Evolutionary conservation across 208 protist species (phyloP), one percentile per base, ranked within the genome.

Genomic region (Wallacemonas sp.): DNA sequence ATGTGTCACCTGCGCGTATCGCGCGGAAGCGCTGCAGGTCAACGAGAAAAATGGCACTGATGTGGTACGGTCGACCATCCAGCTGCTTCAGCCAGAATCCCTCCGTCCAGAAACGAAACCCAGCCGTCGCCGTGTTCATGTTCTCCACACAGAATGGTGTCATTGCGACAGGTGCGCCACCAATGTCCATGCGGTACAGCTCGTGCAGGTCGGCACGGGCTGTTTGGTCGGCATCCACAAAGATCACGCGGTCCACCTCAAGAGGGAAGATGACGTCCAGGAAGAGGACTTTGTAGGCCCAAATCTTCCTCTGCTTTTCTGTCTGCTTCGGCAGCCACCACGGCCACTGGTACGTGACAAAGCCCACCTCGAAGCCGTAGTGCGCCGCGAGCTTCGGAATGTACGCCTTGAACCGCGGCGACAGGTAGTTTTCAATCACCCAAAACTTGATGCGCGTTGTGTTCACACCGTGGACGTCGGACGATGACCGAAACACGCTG

Each of bases 281-380:
- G 83, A 99, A 99, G 6, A 99, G 85, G 53, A 99, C 98, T 79
- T 99, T 99, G 84, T 99, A 98, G 15, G 83, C 98, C 98, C 98
- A 99, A 67, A 99, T 99, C 13, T 96, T 96, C 34, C 99, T 87
- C 75, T 99, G 94, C 90, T 99, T 99, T 48, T 98, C 90, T 17
- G 87, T 92, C 80, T 99, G 98, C 66, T 76, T 73, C 45, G 82
- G 71, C 34, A 99, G 78, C 97, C 97, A 99, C 57, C 60, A 80
- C 46, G 98, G 98, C 99, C 98, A 99, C 66, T 98, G 89, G 82
- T 99, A 99, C 6, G 83, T 97, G 2, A 99, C 93, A 38, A 99
- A 91, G 33, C 73, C 73, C 8, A 97, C 93, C 45, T 97, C 88
- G 75, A 99, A 99, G 17, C 91, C 92, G 27, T 97, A 94, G 34